Conservation (phyloP, 768 basidiomycete species). For the Mycena leptocephala region DNA sequence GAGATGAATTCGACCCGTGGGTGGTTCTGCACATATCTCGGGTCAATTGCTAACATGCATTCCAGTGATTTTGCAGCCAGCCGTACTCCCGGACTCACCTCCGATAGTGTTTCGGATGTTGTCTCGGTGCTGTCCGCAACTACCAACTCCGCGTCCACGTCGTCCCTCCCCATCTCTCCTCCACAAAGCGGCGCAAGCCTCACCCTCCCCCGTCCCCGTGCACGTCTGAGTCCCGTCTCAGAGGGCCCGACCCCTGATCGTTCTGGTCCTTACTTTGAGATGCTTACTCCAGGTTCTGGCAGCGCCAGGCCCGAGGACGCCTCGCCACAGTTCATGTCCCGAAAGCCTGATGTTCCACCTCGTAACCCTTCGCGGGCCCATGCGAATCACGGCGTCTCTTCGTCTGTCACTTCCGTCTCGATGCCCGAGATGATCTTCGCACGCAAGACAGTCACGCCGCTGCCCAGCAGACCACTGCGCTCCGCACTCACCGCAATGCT, state of each 20-base stretch:
- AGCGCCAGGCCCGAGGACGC: slow-evolving; percentile 31
- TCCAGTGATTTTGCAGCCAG: slow-evolving; percentile 80
- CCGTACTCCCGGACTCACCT: slow-evolving; percentile 63
- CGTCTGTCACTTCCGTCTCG: slow-evolving; percentile 37
- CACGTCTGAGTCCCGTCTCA: slow-evolving; percentile 76
- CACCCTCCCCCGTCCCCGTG: slow-evolving; percentile 51
- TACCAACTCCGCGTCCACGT: slow-evolving; percentile 68
- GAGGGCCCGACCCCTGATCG: slow-evolving; percentile 61
- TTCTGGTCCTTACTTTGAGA: slow-evolving; percentile 68
- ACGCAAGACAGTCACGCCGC: slow-evolving; percentile 62
- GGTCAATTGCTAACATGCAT: neutral
- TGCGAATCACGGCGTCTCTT: slow-evolving; percentile 15
- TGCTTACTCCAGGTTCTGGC: slow-evolving; percentile 62
- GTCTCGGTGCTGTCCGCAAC: slow-evolving; percentile 72
- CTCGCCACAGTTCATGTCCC: slow-evolving; percentile 35
- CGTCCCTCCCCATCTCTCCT: slow-evolving; percentile 68
- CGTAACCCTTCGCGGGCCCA: slow-evolving; percentile 33
- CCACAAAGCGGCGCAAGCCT: slow-evolving; percentile 54
- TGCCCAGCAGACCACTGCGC: slow-evolving; percentile 56
- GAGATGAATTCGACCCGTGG: slow-evolving; percentile 88
- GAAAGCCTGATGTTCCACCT: slow-evolving; percentile 39
- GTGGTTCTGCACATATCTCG: slow-evolving; percentile 42
- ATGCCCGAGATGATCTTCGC: slow-evolving; percentile 62
- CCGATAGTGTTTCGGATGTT: slow-evolving; percentile 77
- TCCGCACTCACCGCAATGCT: slow-evolving; percentile 86